Percentiles rank a stretch among this genome's conserved stretches.
phyloP scores from a whole-genome alignment of 1,139 yeast species.

The Nematodospora anomalae region DNA sequence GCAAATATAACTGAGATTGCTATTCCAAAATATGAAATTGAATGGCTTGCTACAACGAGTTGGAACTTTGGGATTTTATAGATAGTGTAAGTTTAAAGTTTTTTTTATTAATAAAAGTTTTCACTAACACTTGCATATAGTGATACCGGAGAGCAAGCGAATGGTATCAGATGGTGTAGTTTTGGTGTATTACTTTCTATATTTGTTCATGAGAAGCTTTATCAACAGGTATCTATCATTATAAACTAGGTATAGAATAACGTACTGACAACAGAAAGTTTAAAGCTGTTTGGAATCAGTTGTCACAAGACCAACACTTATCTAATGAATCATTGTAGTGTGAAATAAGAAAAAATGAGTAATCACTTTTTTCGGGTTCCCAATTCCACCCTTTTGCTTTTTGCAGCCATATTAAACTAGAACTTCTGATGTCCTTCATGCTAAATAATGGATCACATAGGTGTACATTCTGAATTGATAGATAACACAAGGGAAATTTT shows the following conservation, averaged over 20 bases:
- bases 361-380: slow-evolving; percentile 1
- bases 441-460: no score
- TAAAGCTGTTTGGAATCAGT: slow-evolving; percentile 11
- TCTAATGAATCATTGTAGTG: slow-evolving; percentile 6
- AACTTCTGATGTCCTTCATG: no score
- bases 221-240: slow-evolving; percentile 10
- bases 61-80: slow-evolving; percentile 22
- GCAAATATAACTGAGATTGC: slow-evolving; percentile 5
- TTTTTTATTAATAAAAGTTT: neutral
- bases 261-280: slow-evolving; percentile 12
- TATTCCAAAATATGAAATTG: slow-evolving; percentile 18
- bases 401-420: slow-evolving; percentile 1
- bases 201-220: slow-evolving; percentile 14
- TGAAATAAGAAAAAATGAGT: slow-evolving; percentile 8
- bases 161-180: slow-evolving; percentile 12
- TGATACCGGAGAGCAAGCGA: slow-evolving; percentile 6
- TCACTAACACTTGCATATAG: slow-evolving; percentile 9
- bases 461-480: no score
- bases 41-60: slow-evolving; percentile 22
- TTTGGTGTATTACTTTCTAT: slow-evolving; percentile 11
- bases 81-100: slow-evolving; percentile 12
- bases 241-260: neutral
- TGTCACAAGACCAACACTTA: slow-evolving; percentile 10
- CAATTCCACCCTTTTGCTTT: slow-evolving; percentile 2
- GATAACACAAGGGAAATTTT: no score